Evolutionary conservation across 1,139 yeast species (phyloP).

Genomic region (Yamadazyma atlantica): DNA sequence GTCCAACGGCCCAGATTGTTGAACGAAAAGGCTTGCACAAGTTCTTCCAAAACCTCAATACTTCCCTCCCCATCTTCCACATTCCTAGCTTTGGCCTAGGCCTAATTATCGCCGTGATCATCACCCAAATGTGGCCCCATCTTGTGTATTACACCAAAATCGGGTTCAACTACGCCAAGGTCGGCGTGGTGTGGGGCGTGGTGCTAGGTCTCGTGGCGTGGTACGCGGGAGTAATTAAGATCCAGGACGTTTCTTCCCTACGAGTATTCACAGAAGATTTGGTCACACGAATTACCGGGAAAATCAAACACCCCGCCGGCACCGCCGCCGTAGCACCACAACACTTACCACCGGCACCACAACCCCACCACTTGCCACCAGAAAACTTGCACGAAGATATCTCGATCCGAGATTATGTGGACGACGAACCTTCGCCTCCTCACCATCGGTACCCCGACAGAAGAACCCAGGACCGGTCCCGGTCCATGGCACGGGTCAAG

Average conservation of each 20-base stretch:
- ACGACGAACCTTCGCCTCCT: slow-evolving; percentile 6
- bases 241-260: slow-evolving; percentile 20
- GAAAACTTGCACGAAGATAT: background rate
- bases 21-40: slow-evolving; percentile 1
- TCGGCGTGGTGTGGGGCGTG: slow-evolving; percentile 25
- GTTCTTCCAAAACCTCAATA: slow-evolving; percentile 2
- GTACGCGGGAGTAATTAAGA: slow-evolving; percentile 31
- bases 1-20: background rate
- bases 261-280: slow-evolving; percentile 10
- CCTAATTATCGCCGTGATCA: slow-evolving; percentile 20
- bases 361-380: too few relatives aligned
- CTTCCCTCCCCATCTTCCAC: slow-evolving; percentile 20
- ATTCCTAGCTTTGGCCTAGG: slow-evolving; percentile 37
- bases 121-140: slow-evolving; percentile 22
- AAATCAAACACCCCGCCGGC: slow-evolving; percentile 3
- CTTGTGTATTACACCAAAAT: slow-evolving; percentile 21
- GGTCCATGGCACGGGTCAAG: slow-evolving; percentile 5
- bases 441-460: slow-evolving; percentile 4
- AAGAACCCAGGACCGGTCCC: slow-evolving; percentile 5
- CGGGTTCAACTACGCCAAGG: slow-evolving; percentile 21
- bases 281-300: slow-evolving; percentile 10
- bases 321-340: too few relatives aligned
- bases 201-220: slow-evolving; percentile 27
- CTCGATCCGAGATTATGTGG: slow-evolving; percentile 5
- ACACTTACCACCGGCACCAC: too few relatives aligned